These are phyloP conservation scores for Jacaranda mimosifolia DNA, from an alignment of 257 asterid species.

Conservation along the genomic window DNA sequence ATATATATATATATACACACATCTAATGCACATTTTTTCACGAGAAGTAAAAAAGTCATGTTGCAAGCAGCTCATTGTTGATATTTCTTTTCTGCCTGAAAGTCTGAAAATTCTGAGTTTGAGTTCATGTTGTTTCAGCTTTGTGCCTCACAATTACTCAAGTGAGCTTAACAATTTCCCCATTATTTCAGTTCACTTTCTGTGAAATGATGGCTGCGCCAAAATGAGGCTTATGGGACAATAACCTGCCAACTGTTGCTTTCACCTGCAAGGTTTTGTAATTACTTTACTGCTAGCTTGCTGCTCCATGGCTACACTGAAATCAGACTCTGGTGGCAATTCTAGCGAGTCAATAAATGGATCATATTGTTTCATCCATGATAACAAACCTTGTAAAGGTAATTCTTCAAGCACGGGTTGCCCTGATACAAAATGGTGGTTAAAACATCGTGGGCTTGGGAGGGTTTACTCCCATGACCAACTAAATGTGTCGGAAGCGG, in stretches of 20 bases:
- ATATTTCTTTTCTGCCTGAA: slow-evolving; percentile 6
- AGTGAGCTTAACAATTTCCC: not conserved
- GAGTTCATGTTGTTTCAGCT: not conserved
- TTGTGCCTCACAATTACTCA: slow-evolving; percentile 6
- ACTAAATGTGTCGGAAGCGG: slow-evolving; percentile 42
- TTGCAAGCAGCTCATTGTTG: not conserved
- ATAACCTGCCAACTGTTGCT: slow-evolving; percentile 2
- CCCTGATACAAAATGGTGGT: slow-evolving; percentile 46
- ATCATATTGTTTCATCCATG: slow-evolving; percentile 43
- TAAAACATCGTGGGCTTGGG: slow-evolving; percentile 38
- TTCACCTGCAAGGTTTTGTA: slow-evolving; percentile 9
- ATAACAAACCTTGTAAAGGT: slow-evolving; percentile 35
- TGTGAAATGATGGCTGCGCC: slow-evolving; percentile 31
- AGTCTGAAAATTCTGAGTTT: slow-evolving; percentile 24
- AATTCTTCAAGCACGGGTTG: slow-evolving; percentile 40
- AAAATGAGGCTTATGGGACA: slow-evolving; percentile 27
- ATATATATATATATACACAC: no score
- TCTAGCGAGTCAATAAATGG: slow-evolving; percentile 48
- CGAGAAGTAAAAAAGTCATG: not conserved
- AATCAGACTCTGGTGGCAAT: slow-evolving; percentile 43
- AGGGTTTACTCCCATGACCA: slow-evolving; percentile 37
- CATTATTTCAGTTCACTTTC: slow-evolving; percentile 22
- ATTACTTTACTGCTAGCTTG: slow-evolving; percentile 30
- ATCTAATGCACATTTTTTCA: not conserved
- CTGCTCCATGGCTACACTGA: slow-evolving; percentile 52